Evolutionary conservation across 2,329 filamentous ascomycete species (phyloP).

Genomic region (Neocucurbitaria cava): DNA sequence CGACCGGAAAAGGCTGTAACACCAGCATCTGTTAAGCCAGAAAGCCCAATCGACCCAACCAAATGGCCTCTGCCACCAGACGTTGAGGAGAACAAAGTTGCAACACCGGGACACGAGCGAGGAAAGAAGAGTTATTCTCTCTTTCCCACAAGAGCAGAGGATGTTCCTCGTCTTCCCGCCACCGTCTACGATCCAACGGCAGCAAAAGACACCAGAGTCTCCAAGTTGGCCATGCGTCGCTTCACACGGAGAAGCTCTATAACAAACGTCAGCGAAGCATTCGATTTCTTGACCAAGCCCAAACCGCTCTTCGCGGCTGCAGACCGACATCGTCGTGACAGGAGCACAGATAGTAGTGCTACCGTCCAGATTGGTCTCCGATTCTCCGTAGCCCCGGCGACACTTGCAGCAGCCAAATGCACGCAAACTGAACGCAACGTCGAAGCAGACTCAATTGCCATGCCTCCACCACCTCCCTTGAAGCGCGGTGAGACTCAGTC

Average conservation of each 20-base stretch:
- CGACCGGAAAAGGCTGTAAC: slow-evolving; percentile 41
- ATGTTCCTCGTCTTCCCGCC: slow-evolving; percentile 48
- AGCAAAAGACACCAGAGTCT: slow-evolving; percentile 25
- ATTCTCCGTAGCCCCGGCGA: slow-evolving; percentile 60
- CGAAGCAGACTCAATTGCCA: slow-evolving; percentile 12
- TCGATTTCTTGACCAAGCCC: slow-evolving; percentile 45
- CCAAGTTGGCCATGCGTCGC: slow-evolving; percentile 42
- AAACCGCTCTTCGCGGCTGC: slow-evolving; percentile 50
- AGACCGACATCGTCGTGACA: slow-evolving; percentile 59
- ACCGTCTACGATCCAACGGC: slow-evolving; percentile 46
- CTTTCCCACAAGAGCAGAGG: slow-evolving; percentile 49
- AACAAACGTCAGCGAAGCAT: slow-evolving; percentile 48
- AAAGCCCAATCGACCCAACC: slow-evolving; percentile 40
- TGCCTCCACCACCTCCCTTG: slow-evolving; percentile 28
- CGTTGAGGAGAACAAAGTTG: slow-evolving; percentile 27
- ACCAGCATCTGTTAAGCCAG: slow-evolving; percentile 35
- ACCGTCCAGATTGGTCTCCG: slow-evolving; percentile 76
- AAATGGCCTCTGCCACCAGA: slow-evolving; percentile 48
- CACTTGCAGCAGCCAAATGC: slow-evolving; percentile 43
- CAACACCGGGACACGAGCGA: slow-evolving; percentile 26
- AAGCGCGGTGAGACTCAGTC: slow-evolving; percentile 34
- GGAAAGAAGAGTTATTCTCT: slow-evolving; percentile 47
- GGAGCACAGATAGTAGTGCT: slow-evolving; percentile 69
- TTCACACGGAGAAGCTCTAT: slow-evolving; percentile 43
- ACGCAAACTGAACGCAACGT: slow-evolving; percentile 24